phyloP scores from a whole-genome alignment of 352 stramenopile species.

The Thraustotheca clavata region DNA sequence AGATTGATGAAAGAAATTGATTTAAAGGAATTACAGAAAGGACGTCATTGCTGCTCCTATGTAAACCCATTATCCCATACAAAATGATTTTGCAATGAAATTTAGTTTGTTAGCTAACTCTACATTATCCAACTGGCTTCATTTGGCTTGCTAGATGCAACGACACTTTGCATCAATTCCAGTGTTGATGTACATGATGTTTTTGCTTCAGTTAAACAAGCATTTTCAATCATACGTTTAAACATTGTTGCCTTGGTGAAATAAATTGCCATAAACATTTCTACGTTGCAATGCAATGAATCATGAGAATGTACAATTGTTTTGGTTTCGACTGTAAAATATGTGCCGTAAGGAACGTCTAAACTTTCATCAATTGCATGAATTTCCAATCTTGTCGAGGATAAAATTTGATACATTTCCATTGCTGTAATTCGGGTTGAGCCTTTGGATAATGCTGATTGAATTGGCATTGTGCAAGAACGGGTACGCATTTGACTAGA shows the following conservation, averaged over 20 bases:
- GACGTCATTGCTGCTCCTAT: no score
- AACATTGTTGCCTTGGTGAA: conserved; percentile 1
- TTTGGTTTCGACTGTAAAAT: background rate
- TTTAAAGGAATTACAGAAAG: no score
- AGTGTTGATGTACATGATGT: background rate
- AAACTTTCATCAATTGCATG: background rate
- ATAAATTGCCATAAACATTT: background rate
- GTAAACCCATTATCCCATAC: no score
- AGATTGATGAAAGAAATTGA: no score
- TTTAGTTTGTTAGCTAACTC: no score
- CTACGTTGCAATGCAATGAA: background rate
- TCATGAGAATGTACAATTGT: background rate
- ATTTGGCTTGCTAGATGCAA: background rate
- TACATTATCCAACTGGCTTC: no score
- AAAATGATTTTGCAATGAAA: no score
- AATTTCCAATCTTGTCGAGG: background rate
- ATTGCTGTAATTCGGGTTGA: background rate
- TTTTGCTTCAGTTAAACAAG: background rate
- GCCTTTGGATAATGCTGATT: background rate
- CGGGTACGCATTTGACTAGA: background rate
- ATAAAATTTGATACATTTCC: background rate
- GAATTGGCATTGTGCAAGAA: background rate
- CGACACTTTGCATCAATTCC: background rate
- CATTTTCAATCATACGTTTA: background rate
- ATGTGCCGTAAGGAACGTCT: background rate